phyloP scores from a whole-genome alignment of 2,329 filamentous ascomycete genomes.

The Pseudocercospora pini-densiflorae region DNA sequence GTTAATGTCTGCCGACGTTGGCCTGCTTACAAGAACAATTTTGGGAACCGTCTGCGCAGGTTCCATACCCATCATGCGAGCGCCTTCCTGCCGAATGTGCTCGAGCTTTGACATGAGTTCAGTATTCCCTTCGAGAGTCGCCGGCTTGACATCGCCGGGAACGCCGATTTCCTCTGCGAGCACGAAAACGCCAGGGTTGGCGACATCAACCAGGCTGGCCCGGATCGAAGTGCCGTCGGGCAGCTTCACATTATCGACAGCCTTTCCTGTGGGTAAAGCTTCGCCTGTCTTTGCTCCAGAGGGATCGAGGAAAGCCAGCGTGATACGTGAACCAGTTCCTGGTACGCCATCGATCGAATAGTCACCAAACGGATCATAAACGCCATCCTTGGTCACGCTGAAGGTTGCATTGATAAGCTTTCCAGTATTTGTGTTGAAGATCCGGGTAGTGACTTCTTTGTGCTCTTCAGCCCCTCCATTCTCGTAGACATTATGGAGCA shows the following conservation, averaged over 20 bases:
- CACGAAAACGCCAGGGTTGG: conserved; percentile 68
- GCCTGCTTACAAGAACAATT: conserved; percentile 58
- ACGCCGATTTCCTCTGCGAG: conserved; percentile 58
- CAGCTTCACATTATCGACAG: conserved; percentile 53
- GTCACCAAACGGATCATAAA: conserved; percentile 49
- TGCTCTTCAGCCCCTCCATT: conserved; percentile 28
- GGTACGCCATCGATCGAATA: conserved; percentile 69
- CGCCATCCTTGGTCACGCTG: conserved; percentile 53
- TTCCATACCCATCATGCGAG: conserved; percentile 64
- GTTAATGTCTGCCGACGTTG: conserved; percentile 14
- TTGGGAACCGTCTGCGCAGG: conserved; percentile 63
- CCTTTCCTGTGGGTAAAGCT: conserved; percentile 63
- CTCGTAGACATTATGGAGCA: conserved; percentile 47
- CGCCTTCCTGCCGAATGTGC: conserved; percentile 61
- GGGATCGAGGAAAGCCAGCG: conserved; percentile 65
- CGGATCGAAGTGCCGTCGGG: conserved; percentile 45
- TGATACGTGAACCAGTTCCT: conserved; percentile 61
- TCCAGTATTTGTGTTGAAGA: conserved; percentile 73
- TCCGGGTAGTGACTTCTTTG: conserved; percentile 55
- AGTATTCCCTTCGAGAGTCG: conserved; percentile 58
- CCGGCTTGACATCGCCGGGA: conserved; percentile 57
- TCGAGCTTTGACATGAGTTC: conserved; percentile 59
- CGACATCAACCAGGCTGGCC: conserved; percentile 66
- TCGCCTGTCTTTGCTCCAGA: conserved; percentile 67
- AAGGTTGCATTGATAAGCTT: conserved; percentile 67